Conservation (phyloP, 257 asterid genomes). For the Forsythia suspensa region DNA sequence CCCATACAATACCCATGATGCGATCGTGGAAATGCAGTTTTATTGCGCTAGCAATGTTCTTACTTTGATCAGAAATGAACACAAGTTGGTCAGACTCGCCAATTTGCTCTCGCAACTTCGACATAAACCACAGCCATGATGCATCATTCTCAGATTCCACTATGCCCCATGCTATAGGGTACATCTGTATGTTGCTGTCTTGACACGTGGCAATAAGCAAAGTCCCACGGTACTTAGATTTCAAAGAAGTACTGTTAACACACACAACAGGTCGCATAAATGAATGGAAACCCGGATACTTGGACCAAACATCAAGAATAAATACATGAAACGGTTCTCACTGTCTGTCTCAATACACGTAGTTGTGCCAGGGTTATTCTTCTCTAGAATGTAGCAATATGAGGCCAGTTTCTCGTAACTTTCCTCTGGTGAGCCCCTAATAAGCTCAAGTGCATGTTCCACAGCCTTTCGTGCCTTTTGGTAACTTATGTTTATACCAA, state of each 20-base stretch:
- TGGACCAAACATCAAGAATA: constrained; percentile 1
- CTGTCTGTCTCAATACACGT: background rate
- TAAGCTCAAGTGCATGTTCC: background rate
- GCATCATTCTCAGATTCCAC: constrained; percentile 1
- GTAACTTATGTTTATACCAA: background rate
- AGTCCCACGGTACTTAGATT: constrained; percentile 7
- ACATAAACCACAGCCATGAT: constrained; percentile 4
- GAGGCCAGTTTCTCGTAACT: background rate
- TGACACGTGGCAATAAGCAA: background rate
- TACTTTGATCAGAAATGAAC: background rate
- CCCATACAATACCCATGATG: constrained; percentile 3
- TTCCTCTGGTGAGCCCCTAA: constrained; percentile 1
- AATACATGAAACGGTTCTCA: background rate
- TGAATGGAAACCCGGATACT: constrained; percentile 4
- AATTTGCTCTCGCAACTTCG: background rate
- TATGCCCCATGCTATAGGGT: constrained; percentile 2
- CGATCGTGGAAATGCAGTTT: constrained; percentile 2
- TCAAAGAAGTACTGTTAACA: background rate
- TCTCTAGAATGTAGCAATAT: constrained; percentile 1
- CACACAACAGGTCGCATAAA: background rate
- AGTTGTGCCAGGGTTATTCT: background rate
- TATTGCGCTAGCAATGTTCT: background rate
- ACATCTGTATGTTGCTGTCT: background rate
- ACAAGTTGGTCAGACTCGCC: background rate
- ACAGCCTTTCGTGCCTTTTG: background rate